Conservation (phyloP, 2,329 filamentous ascomycete species). For the Pseudocercospora fijiensis region DNA sequence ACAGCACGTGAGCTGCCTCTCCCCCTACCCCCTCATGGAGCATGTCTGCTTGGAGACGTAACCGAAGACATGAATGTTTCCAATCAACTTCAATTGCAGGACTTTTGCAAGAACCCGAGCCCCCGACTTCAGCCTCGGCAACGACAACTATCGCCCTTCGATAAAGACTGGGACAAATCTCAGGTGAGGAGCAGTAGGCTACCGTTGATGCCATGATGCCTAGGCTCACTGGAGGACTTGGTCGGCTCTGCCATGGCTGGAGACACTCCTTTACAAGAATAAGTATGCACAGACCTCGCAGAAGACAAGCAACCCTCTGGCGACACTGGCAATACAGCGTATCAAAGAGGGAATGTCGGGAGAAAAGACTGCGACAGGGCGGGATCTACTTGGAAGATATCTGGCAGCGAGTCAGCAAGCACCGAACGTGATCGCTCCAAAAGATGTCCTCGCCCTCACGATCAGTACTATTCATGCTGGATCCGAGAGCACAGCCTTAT, state of each 20-base stretch:
- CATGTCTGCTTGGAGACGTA: background rate
- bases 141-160: background rate
- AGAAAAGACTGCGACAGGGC: background rate
- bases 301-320: conserved; percentile 5
- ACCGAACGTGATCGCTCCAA: conserved; percentile 12
- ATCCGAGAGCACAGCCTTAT: conserved; percentile 14
- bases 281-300: conserved; percentile 1
- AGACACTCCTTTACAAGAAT: conserved; percentile 19
- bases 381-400: conserved; percentile 13
- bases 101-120: too few relatives aligned
- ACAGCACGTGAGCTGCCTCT: background rate
- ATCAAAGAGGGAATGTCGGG: conserved; percentile 7
- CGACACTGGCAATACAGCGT: conserved; percentile 6
- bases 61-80: background rate
- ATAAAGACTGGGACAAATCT: background rate
- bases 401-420: conserved; percentile 14
- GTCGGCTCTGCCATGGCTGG: conserved; percentile 10
- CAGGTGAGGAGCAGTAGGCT: background rate
- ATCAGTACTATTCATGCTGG: conserved; percentile 21
- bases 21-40: background rate
- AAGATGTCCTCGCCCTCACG: conserved; percentile 17
- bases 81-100: background rate
- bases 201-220: background rate
- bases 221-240: conserved; percentile 16
- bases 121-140: background rate